Conservation (phyloP, 2,329 filamentous ascomycete genomes). For the Colletotrichum endophyticum region DNA sequence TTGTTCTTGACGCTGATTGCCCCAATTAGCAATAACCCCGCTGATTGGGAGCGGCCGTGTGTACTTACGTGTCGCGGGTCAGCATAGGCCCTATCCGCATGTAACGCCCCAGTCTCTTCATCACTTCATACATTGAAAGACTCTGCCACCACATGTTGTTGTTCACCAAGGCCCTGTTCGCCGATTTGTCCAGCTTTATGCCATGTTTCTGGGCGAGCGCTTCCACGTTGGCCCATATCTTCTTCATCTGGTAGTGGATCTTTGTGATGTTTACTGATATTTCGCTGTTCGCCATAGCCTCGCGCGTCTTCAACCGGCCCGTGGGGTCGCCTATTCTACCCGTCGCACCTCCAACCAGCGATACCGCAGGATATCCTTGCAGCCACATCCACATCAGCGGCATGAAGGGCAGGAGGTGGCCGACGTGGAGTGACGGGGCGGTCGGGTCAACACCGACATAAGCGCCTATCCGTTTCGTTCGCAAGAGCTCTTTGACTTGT, state of each 20-base stretch:
- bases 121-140: conserved; percentile 74
- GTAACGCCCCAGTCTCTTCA: conserved; percentile 74
- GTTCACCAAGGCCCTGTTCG: conserved; percentile 73
- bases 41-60: neutral
- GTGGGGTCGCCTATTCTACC: conserved; percentile 81
- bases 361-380: conserved; percentile 72
- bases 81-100: conserved; percentile 88
- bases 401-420: conserved; percentile 83
- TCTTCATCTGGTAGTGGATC: conserved; percentile 73
- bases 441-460: conserved; percentile 88
- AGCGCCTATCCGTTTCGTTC: conserved; percentile 68
- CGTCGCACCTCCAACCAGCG: conserved; percentile 76
- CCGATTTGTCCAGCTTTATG: conserved; percentile 66
- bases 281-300: conserved; percentile 53
- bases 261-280: conserved; percentile 69
- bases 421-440: conserved; percentile 78
- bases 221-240: conserved; percentile 78
- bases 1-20: conserved; percentile 72
- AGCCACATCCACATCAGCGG: conserved; percentile 84
- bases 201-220: conserved; percentile 68
- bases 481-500: conserved; percentile 68
- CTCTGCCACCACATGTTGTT: conserved; percentile 86
- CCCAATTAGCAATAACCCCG: neutral
- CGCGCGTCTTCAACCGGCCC: conserved; percentile 67
- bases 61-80: conserved; percentile 79